phyloP scores from a whole-genome alignment of 805 yeast species.

The Metschnikowia peoriensis region DNA sequence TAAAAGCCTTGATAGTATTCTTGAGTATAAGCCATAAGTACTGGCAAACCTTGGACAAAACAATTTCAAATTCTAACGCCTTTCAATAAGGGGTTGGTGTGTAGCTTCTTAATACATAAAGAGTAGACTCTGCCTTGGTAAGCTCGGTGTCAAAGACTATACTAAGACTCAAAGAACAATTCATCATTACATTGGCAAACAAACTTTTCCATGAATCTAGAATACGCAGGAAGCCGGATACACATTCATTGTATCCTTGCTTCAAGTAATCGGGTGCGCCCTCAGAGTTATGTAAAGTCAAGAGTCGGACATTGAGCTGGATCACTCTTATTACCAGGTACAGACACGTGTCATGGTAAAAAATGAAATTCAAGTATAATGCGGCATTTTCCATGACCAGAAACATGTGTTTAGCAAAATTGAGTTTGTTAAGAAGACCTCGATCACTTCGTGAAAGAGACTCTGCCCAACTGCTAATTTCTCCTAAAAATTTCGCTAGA shows the following conservation, averaged over 20 bases:
- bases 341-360: neutral
- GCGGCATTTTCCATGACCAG: neutral
- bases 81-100: too few species aligned
- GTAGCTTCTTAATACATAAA: too few species aligned
- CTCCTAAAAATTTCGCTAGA: neutral
- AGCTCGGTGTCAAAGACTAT: neutral
- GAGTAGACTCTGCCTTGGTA: neutral
- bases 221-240: neutral
- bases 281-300: neutral
- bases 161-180: neutral
- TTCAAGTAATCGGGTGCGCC: neutral
- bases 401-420: neutral
- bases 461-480: neutral
- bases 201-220: neutral
- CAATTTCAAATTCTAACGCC: too few species aligned
- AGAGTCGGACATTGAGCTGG: slow-evolving; percentile 2
- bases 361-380: neutral
- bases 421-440: neutral
- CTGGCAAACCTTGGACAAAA: too few species aligned
- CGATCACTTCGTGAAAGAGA: neutral
- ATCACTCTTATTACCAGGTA: neutral
- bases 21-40: too few species aligned
- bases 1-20: too few species aligned
- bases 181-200: neutral
- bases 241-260: neutral